phyloP scores from a whole-genome alignment of 306 rosid genomes.

The Prosopis cineraria region DNA sequence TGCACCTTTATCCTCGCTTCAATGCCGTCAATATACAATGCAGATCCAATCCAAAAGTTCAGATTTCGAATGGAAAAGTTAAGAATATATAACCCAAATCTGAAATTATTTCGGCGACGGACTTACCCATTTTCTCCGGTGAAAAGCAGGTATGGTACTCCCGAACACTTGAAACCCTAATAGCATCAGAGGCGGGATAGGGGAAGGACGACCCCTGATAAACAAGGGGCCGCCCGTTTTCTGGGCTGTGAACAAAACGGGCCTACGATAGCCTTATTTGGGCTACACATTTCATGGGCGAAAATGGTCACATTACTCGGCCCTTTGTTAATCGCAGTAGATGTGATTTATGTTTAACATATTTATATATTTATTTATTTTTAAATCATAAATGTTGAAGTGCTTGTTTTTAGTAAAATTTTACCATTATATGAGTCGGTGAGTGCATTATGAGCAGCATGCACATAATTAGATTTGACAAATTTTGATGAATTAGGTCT shows the following conservation, averaged over 20 bases:
- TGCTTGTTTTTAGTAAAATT: too few relatives aligned
- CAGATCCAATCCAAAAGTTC: neutral
- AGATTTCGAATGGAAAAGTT: neutral
- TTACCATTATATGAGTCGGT: too few relatives aligned
- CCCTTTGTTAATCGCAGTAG: neutral
- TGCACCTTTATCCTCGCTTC: constrained; percentile 92
- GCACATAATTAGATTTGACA: neutral
- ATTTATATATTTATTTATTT: too few relatives aligned
- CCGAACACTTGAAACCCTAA: constrained; percentile 38
- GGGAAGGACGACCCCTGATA: neutral
- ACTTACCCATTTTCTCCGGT: constrained; percentile 44
- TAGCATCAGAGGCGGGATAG: neutral
- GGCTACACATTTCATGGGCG: neutral
- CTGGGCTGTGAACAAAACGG: neutral
- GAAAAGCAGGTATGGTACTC: constrained; percentile 3
- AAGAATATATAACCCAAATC: neutral
- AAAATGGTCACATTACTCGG: too few relatives aligned
- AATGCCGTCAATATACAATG: neutral
- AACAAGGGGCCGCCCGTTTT: neutral
- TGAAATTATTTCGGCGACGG: neutral
- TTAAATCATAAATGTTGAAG: too few relatives aligned
- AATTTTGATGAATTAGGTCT: neutral
- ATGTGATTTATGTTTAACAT: neutral
- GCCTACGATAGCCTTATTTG: neutral
- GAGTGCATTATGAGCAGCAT: neutral